phyloP scores from a whole-genome alignment of 2,329 filamentous ascomycete species.

The Pestalotiopsis sp. region DNA sequence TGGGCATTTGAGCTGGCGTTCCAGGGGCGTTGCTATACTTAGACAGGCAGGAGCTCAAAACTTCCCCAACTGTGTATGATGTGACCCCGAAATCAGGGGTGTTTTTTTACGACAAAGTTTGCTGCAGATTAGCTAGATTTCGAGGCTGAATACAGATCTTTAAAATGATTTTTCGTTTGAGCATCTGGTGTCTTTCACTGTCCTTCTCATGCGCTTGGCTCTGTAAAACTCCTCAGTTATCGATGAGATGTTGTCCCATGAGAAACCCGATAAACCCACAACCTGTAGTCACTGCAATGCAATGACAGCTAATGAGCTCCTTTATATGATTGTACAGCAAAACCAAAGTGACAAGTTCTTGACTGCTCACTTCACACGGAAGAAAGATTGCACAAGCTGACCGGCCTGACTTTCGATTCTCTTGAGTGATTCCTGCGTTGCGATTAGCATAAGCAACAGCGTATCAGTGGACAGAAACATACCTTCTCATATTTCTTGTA shows the following conservation, averaged over 20 bases:
- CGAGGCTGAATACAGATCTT: not conserved
- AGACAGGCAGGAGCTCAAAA: not conserved
- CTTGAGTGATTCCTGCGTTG: conserved; percentile 30
- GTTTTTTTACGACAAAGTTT: not conserved
- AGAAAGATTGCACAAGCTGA: conserved; percentile 25
- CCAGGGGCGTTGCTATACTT: conserved; percentile 3
- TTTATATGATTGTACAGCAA: not conserved
- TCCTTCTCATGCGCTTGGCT: not conserved
- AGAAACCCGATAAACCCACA: not conserved
- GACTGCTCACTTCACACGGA: not conserved
- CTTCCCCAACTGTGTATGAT: not conserved
- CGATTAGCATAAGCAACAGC: conserved; percentile 15
- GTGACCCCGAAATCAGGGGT: not conserved
- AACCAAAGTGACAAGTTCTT: not conserved
- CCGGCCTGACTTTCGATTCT: conserved; percentile 27
- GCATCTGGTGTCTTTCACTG: not conserved
- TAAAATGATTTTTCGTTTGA: not conserved
- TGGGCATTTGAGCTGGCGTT: conserved; percentile 3
- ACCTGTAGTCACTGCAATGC: not conserved
- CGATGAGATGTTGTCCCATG: not conserved
- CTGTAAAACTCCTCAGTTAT: not conserved
- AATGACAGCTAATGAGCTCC: no score
- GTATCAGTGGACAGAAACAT: not conserved
- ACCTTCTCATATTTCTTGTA: conserved; percentile 31
- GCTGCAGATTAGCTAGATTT: not conserved